Base-by-base conservation (phyloP, 805 yeast genomes). In the Wickerhamiella slavikovae region DNA sequence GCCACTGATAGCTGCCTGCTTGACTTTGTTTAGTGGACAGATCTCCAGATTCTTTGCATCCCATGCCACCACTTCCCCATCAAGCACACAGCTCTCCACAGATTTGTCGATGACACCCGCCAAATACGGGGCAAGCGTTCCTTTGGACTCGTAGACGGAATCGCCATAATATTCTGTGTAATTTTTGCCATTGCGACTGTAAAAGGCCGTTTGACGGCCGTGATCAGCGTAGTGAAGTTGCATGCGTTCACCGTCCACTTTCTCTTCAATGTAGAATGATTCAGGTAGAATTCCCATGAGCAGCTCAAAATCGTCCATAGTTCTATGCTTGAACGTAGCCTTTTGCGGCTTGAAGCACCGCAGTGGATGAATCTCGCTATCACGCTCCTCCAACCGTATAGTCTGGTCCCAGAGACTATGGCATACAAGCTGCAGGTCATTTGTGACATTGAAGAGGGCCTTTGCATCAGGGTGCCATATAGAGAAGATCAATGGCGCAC, bases 51-150 rank as follows among this genome's bases (percentile, higher is more conserved):
- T 30, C 2, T 32, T 33, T 1, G 67, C 66, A 49, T 83, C 93
- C 62, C 68, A 82, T 0, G 91, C 79, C 2, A 85, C 71, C 85
- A 85, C 78, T 49, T 85, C 98, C 1, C 96, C 95, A 52, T 85
- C 98, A 4, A 85, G 43, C 4, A 75, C 59, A 15, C 62, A 52
- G 23, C 38, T 48, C 6, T 45, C 34, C 6, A 61, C 50, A 13
- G 32, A 34, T 2, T 42, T 35, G 17, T 30, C 31, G n/a, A 51
- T 21, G 1, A 57, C 54, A 5, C 51, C 15, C 47, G 51, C 22
- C 41, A 76, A 43, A 38, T 64, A 57, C 26, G 58, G 62, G 0
- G 78, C 61, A 8, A 76, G 52, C 2, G 71, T 55, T 0, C 78
- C 80, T 5, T 47, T 28, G 3, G 24, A 15, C 27, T 41, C 45